Conservation (phyloP, 352 stramenopile genomes). For the Phytopythium litorale region DNA sequence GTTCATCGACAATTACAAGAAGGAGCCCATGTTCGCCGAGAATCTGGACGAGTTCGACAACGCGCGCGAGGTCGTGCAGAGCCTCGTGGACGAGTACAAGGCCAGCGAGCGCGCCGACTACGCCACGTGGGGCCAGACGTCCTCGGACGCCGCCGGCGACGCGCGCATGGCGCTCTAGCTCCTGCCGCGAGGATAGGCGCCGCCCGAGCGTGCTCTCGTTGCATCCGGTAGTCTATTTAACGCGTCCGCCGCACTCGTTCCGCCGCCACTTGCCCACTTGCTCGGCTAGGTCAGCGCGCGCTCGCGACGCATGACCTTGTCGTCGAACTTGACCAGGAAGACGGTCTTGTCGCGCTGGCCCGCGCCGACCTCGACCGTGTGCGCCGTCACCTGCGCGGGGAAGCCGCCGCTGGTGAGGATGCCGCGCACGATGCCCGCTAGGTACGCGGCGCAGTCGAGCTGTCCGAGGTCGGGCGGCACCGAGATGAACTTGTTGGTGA, state of each 20-base stretch:
- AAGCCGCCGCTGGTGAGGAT: constrained; percentile 84
- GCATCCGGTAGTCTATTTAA: constrained; percentile 22
- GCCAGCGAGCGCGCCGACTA: constrained; percentile 79
- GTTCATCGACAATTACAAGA: constrained; percentile 99
- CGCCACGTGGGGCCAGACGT: constrained; percentile 60
- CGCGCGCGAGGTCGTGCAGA: constrained; percentile 81
- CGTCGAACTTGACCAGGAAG: constrained; percentile 86
- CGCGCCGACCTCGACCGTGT: constrained; percentile 61
- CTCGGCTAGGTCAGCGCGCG: constrained; percentile 48
- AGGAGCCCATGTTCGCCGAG: constrained; percentile 96
- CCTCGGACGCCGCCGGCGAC: constrained; percentile 31
- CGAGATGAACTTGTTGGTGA: constrained; percentile 97
- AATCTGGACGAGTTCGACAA: constrained; percentile 85
- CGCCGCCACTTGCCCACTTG: background rate
- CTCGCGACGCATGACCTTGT: constrained; percentile 78
- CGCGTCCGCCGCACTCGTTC: background rate
- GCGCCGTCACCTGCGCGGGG: constrained; percentile 73
- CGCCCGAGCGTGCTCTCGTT: background rate
- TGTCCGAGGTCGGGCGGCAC: constrained; percentile 94
- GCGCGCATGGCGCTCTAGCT: constrained; percentile 39
- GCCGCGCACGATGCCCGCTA: constrained; percentile 93
- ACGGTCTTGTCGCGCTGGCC: constrained; percentile 78
- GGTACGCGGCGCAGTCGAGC: constrained; percentile 96
- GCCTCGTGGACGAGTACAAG: constrained; percentile 84
- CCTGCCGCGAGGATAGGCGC: background rate